Evolutionary conservation across 768 basidiomycete genomes (phyloP).

Genomic region (Phaeotremella skinneri): DNA sequence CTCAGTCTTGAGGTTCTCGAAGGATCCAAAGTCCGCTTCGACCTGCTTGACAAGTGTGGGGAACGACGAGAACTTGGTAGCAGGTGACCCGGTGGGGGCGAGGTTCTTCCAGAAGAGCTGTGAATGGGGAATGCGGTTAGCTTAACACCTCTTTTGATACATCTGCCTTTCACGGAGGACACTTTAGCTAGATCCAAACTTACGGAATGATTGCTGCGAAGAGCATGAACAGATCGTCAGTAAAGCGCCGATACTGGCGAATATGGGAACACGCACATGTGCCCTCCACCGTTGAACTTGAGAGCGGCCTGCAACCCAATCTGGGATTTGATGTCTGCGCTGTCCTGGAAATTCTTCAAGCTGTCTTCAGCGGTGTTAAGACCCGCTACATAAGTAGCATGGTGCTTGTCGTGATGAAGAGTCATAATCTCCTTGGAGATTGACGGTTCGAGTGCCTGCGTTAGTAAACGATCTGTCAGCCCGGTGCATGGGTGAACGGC

Average conservation of each 20-base stretch:
- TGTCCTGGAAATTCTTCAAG: conserved; percentile 58
- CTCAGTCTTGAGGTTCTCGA: conserved; percentile 71
- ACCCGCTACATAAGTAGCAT: conserved; percentile 89
- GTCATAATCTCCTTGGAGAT: conserved; percentile 90
- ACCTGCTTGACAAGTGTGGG: conserved; percentile 58
- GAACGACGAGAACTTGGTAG: conserved; percentile 63
- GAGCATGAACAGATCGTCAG: background rate
- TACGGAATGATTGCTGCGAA: conserved; percentile 58
- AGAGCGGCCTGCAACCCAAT: conserved; percentile 86
- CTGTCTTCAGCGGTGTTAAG: conserved; percentile 83
- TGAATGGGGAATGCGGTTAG: conserved; percentile 59
- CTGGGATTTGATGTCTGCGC: conserved; percentile 66
- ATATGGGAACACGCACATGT: conserved; percentile 47
- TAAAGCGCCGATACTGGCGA: too few relatives aligned
- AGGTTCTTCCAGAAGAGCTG: conserved; percentile 95
- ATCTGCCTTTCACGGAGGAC: too few relatives aligned
- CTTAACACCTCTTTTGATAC: too few relatives aligned
- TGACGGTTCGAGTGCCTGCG: conserved; percentile 75
- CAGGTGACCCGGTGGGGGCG: conserved; percentile 63
- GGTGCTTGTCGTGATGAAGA: conserved; percentile 92
- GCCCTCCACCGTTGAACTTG: conserved; percentile 95
- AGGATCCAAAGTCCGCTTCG: conserved; percentile 60
- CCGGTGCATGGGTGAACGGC: background rate
- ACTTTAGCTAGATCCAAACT: too few relatives aligned
- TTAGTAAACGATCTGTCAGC: background rate